Evolutionary conservation across 2,329 filamentous ascomycete genomes (phyloP), one percentile per base, ranked within the genome.

Genomic region (Hypomyces perniciosus): DNA sequence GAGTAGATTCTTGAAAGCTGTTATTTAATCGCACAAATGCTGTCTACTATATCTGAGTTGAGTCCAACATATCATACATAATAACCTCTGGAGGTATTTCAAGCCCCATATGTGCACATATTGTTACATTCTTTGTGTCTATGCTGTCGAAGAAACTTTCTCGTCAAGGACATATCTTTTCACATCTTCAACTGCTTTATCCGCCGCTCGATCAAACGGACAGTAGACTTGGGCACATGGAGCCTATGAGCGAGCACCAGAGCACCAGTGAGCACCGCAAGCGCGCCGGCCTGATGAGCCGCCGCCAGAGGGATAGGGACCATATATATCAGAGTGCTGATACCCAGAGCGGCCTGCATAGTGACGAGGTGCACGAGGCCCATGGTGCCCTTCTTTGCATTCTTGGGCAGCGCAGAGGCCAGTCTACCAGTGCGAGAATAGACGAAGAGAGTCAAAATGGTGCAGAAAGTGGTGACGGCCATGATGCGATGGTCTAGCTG

Each of bases 401-500:
- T 72, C 38, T 65, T 71, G 29, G 88, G 85, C 53, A 96, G 75
- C 12, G 78, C 72, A 9, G 74, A 66, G 26, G 72, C 72, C 10
- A 85, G 64, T 6, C 70, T 77, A 38, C 83, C 82, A 50, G 82
- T 83, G 56, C 88, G 83, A 4, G 87, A 81, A 70, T 91, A 97
- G n/a, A 81, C 80, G 68, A 85, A 95, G 8, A 99, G 78, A 4
- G 83, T 78, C 57, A 95, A 73, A 54, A 97, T 82, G 55, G 86
- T 80, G 48, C 82, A 86, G 68, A 96, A 95, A 1, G 92, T 96
- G 12, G 89, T 90, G 43, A 85, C 89, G 52, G 93, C 95, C 34
- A 97, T 78, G 60, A 95, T 88, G 41, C 95, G 86, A 74, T 99
- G 93, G 71, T 99, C 89, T 41, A 99, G 81, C 72, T 99, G 95